Base-by-base conservation (phyloP, 2,329 filamentous ascomycete species). In the Diaporthe ilicicola region DNA sequence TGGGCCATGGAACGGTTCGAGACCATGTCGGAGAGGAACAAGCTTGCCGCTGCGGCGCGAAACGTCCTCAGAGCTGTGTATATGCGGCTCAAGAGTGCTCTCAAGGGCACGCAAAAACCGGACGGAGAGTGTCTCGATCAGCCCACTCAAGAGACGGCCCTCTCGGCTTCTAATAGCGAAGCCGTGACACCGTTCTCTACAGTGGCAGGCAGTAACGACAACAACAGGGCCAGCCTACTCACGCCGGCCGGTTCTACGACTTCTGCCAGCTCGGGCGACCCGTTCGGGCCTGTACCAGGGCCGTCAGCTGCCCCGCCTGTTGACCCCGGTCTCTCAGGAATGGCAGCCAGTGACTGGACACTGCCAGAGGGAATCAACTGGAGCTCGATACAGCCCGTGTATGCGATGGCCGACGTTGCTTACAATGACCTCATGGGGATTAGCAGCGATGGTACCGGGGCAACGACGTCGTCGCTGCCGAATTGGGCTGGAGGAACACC, bases 1-100 rank as follows among this genome's bases (percentile, higher is more conserved):
- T 90, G 88, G 87, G 86, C 86, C 1, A 85, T 88, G 72, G 85
- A 89, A 74, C 83, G 89, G 6, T 90, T 91, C 73, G 82, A 87
- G 67, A 85, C 83, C 48, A 90, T 91, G 82, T 82, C 84, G 17
- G 81, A 82, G 34, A 82, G 85, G 32, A 90, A 89, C 72, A 79
- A 82, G 0, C 82, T 90, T 29, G 88, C 88, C 3, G 85, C 82
- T 53, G 83, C 86, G 2, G 89, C 87, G 0, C 79, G 87, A 19
- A 85, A 86, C 12, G 87, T 91, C 1, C 78, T 90, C 12, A 84
- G 84, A 73, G 87, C 87, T 17, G 87, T 90, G 59, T 83, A 86
- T 64, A 79, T 85, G 70, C 85, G 88, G 27, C 82, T 90, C 67
- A 86, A 84, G 76, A 86, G 85, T 76, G 83, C 85, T 3, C 80